Percentiles rank a stretch among this genome's conserved stretches.
Conservation (phyloP, 139 green algal genomes). For the Chlamydomonas incerta region DNA sequence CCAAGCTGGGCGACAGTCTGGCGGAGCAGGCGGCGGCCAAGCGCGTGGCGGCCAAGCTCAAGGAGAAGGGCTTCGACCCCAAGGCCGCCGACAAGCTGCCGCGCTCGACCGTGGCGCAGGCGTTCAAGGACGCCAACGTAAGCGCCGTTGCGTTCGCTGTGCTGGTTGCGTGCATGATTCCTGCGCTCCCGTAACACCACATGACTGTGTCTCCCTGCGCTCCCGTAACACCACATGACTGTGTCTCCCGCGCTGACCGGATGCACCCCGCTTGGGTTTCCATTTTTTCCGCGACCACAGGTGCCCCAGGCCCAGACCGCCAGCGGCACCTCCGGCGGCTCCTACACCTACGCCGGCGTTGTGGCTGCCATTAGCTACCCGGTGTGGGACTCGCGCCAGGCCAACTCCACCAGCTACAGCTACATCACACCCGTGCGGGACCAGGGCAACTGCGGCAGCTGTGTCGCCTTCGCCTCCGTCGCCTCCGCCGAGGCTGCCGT, state of each 20-base stretch:
- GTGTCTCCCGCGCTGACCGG: too few species aligned
- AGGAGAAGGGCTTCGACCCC: not conserved
- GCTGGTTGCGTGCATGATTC: too few species aligned
- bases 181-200: too few species aligned
- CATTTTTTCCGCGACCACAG: not conserved
- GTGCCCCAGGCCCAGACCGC: not conserved
- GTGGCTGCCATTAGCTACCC: not conserved
- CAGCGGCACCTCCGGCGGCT: not conserved
- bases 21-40: too few species aligned
- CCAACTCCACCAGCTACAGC: slow-evolving; percentile 7
- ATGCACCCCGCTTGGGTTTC: too few species aligned
- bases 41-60: not conserved
- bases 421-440: slow-evolving; percentile 69
- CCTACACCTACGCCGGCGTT: not conserved
- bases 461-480: slow-evolving; percentile 63
- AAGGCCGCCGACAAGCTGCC: not conserved
- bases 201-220: too few species aligned
- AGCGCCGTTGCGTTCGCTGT: not conserved
- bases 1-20: too few species aligned
- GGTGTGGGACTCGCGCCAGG: slow-evolving; percentile 15
- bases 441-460: slow-evolving; percentile 71
- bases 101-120: not conserved
- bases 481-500: not conserved
- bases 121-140: slow-evolving; percentile 3
- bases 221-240: too few species aligned